A percentile compares a stretch with the other conserved stretches of the same genome.
phyloP scores from a whole-genome alignment of 2,329 filamentous ascomycete genomes.

The Lecanoromycetidae sp. region DNA sequence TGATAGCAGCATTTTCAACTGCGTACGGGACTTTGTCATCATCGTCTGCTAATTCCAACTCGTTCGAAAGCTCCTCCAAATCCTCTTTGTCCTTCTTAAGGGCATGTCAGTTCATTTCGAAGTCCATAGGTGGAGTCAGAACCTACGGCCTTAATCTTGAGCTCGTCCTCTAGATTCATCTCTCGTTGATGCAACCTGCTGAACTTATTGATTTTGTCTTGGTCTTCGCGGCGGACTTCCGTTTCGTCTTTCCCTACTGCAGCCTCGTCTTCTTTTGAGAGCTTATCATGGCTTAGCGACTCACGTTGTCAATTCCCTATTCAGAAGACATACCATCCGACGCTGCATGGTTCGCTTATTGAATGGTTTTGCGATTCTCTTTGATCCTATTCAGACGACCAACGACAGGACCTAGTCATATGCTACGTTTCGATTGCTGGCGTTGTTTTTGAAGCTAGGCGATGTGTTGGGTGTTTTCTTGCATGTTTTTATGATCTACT shows the following conservation, averaged over 20 bases:
- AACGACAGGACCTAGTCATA: too few relatives aligned
- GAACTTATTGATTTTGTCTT: constrained; percentile 98
- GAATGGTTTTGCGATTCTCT: not conserved
- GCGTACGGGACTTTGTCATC: constrained; percentile 82
- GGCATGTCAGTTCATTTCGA: not conserved
- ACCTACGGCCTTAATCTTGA: constrained; percentile 65
- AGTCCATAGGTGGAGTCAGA: constrained; percentile 1
- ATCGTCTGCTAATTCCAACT: constrained; percentile 90
- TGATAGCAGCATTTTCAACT: not conserved
- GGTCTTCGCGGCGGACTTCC: constrained; percentile 89
- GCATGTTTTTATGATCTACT: too few relatives aligned
- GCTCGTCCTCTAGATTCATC: constrained; percentile 62
- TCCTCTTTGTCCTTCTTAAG: constrained; percentile 94
- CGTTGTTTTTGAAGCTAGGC: too few relatives aligned
- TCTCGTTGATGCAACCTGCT: constrained; percentile 86
- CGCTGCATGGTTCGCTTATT: constrained; percentile 25
- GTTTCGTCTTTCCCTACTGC: constrained; percentile 63
- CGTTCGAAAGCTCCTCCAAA: constrained; percentile 78
- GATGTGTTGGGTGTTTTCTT: too few relatives aligned
- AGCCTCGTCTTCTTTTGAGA: constrained; percentile 85
- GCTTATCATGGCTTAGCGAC: constrained; percentile 40
- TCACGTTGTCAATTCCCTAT: constrained; percentile 1
- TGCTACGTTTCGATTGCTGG: too few relatives aligned
- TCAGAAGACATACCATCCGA: constrained; percentile 29
- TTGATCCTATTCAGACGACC: too few relatives aligned